phyloP scores from a whole-genome alignment of 257 asterid species.

The Nicotiana sylvestris region DNA sequence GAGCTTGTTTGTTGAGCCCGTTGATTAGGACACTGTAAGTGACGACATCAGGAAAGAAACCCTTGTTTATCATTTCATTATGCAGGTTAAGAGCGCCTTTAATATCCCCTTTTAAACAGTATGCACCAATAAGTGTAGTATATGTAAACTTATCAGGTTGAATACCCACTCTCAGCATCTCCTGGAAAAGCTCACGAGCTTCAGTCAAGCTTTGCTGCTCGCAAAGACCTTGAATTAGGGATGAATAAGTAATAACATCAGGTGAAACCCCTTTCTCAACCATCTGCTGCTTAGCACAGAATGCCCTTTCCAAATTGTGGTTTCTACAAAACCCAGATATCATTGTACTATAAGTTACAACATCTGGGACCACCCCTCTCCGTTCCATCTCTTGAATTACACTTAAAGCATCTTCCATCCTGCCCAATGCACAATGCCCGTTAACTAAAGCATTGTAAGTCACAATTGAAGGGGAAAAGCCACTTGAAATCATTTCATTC shows the following conservation, averaged over 20 bases:
- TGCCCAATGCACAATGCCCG: conserved; percentile 70
- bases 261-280: conserved; percentile 56
- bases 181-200: conserved; percentile 63
- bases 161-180: conserved; percentile 57
- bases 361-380: conserved; percentile 63
- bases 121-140: conserved; percentile 71
- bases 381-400: conserved; percentile 45
- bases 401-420: conserved; percentile 49
- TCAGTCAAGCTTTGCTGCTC: conserved; percentile 51
- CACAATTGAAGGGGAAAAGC: conserved; percentile 65
- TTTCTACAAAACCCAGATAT: conserved; percentile 60
- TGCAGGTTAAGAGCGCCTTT: conserved; percentile 57
- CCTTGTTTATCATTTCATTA: conserved; percentile 65
- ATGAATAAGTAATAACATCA: conserved; percentile 70
- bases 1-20: conserved; percentile 66
- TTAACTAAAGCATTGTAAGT: conserved; percentile 77
- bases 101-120: conserved; percentile 62
- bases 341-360: conserved; percentile 73
- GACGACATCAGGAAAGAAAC: conserved; percentile 74
- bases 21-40: conserved; percentile 82
- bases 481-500: conserved; percentile 49
- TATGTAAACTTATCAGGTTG: conserved; percentile 75
- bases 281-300: conserved; percentile 64
- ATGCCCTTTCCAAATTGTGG: conserved; percentile 60
- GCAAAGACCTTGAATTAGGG: conserved; percentile 81